Evolutionary conservation across 1,284 basidiomycete genomes (phyloP).

Genomic region (Cerioporus squamosus): DNA sequence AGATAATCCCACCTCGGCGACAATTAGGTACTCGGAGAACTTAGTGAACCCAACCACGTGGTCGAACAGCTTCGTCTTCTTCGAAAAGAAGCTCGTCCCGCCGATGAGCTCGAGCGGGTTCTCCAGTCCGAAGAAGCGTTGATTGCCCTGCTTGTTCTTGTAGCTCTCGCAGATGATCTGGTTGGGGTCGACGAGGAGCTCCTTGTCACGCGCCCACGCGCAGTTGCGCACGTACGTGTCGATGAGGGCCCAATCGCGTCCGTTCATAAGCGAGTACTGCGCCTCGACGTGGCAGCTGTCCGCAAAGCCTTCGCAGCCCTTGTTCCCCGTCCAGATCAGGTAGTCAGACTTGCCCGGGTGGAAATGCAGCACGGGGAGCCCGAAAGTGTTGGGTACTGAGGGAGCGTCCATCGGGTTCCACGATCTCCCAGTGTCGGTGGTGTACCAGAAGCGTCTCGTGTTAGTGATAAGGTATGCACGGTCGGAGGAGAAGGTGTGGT

Average conservation of each 20-base stretch:
- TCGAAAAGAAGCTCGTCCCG: constrained; percentile 77
- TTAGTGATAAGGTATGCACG: constrained; percentile 91
- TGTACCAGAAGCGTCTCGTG: constrained; percentile 71
- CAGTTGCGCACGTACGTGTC: constrained; percentile 92
- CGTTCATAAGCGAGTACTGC: constrained; percentile 78
- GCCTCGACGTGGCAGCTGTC: constrained; percentile 74
- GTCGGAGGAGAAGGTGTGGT: constrained; percentile 80
- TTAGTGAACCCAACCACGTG: constrained; percentile 94
- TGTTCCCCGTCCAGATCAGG: constrained; percentile 89
- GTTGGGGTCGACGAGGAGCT: constrained; percentile 80
- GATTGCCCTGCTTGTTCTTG: constrained; percentile 81
- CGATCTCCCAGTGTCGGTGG: constrained; percentile 77
- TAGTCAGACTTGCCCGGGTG: constrained; percentile 83
- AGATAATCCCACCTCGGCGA: constrained; percentile 76
- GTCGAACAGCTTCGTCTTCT: constrained; percentile 81
- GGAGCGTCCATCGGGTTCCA: constrained; percentile 75
- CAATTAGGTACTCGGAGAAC: constrained; percentile 94
- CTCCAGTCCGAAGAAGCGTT: constrained; percentile 57
- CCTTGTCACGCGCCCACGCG: constrained; percentile 86
- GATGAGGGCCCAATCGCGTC: constrained; percentile 75
- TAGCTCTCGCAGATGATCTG: constrained; percentile 95
- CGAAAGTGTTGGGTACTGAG: constrained; percentile 79
- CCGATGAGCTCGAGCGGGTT: constrained; percentile 84
- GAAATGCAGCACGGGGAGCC: constrained; percentile 82
- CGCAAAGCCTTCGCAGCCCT: constrained; percentile 56